Evolutionary conservation across 2,329 filamentous ascomycete species (phyloP).

Genomic region (Huntiella omanensis): DNA sequence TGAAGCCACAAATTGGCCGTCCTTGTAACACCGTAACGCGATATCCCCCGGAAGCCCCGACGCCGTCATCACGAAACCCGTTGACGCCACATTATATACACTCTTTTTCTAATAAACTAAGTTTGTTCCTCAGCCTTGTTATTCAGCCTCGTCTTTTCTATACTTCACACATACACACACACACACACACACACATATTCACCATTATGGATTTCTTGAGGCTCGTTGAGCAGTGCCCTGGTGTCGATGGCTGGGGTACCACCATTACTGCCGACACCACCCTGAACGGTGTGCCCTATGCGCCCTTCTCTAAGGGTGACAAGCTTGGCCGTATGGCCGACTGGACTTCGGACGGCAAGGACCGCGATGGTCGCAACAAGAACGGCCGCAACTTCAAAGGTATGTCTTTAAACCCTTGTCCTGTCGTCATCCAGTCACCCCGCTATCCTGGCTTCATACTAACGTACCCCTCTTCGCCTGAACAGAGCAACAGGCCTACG

Average conservation of each 20-base stretch:
- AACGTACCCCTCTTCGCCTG: slow-evolving; percentile 1
- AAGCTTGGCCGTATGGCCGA: slow-evolving; percentile 98
- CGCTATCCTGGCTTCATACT: slow-evolving; percentile 8
- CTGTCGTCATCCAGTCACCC: not conserved
- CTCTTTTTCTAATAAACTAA: not conserved
- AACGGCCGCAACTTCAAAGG: slow-evolving; percentile 87
- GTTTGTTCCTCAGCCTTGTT: slow-evolving; percentile 1
- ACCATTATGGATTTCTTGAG: slow-evolving; percentile 26
- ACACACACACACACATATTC: not conserved
- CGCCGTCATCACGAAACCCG: not conserved
- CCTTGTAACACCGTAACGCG: slow-evolving; percentile 1
- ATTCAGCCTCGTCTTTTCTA: slow-evolving; percentile 3
- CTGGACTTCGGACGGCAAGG: slow-evolving; percentile 86
- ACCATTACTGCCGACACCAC: slow-evolving; percentile 67
- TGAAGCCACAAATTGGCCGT: not conserved
- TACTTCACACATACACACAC: not conserved
- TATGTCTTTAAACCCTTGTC: slow-evolving; percentile 21
- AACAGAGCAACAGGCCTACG: slow-evolving; percentile 89
- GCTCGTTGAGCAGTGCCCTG: slow-evolving; percentile 52
- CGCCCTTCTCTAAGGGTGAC: slow-evolving; percentile 95
- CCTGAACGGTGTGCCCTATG: slow-evolving; percentile 87
- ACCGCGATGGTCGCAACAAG: slow-evolving; percentile 52
- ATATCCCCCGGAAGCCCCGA: not conserved
- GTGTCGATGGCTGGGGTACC: slow-evolving; percentile 76
- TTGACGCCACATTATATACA: not conserved